Conservation (phyloP, 768 basidiomycete genomes). For the Russula ochroleuca region DNA sequence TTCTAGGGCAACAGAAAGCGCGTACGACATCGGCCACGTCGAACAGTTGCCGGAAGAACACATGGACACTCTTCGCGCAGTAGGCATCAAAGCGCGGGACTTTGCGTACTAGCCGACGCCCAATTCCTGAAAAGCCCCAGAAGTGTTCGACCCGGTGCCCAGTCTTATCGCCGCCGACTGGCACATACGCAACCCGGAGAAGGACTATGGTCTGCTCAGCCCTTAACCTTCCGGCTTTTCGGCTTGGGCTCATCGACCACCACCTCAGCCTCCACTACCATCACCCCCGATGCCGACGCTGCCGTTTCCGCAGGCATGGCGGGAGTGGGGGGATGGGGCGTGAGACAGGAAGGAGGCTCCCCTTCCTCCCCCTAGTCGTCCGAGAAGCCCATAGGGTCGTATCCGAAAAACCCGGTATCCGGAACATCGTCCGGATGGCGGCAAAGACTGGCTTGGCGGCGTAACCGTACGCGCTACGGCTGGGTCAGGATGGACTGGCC, state of each 20-base stretch:
- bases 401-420: constrained; percentile 12
- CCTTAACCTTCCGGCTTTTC: too few species aligned
- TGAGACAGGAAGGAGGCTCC: too few species aligned
- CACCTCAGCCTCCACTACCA: too few species aligned
- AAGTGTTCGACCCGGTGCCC: constrained; percentile 30
- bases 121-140: constrained; percentile 25
- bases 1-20: constrained; percentile 32
- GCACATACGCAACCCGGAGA: constrained; percentile 30
- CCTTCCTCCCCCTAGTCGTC: too few species aligned
- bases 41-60: constrained; percentile 10
- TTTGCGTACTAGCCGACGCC: constrained; percentile 30
- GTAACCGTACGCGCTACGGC: constrained; percentile 28
- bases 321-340: too few species aligned
- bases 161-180: constrained; percentile 31
- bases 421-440: constrained; percentile 25
- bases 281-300: too few species aligned
- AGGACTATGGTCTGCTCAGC: background rate
- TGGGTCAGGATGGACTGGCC: constrained; percentile 27
- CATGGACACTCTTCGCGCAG: constrained; percentile 14
- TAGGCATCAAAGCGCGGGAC: constrained; percentile 36
- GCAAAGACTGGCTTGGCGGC: constrained; percentile 19
- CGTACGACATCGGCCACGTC: constrained; percentile 25
- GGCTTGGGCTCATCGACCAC: too few species aligned
- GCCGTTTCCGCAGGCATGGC: too few species aligned
- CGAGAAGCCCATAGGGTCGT: too few species aligned